These are phyloP conservation scores for Aspergillus haitiensis DNA, from an alignment of 495 filamentous ascomycete species.

Conservation along the genomic window DNA sequence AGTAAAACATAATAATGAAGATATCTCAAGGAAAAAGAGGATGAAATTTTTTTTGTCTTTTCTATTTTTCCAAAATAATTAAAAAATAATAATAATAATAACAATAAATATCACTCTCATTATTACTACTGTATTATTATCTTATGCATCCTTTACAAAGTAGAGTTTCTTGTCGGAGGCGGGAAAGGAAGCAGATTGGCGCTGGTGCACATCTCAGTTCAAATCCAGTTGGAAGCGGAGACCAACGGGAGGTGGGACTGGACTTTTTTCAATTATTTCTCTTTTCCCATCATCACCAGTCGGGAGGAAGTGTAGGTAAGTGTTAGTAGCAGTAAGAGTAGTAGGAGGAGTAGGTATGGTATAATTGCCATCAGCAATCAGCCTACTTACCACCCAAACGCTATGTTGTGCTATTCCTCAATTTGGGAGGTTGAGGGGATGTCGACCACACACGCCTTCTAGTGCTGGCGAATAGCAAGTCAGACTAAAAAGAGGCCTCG, in stretches of 20 bases:
- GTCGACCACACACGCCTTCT: conserved; percentile 7
- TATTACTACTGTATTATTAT: background rate
- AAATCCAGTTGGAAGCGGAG: conserved; percentile 14
- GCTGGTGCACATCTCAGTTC: conserved; percentile 25
- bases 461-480: conserved; percentile 15
- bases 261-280: conserved; percentile 5
- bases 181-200: conserved; percentile 21
- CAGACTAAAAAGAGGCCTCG: conserved; percentile 4
- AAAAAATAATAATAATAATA: background rate
- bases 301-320: background rate
- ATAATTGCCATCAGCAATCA: conserved; percentile 2
- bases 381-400: conserved; percentile 1
- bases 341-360: background rate
- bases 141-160: conserved; percentile 1
- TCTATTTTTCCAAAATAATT: background rate
- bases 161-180: conserved; percentile 16
- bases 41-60: conserved; percentile 4
- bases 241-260: conserved; percentile 23
- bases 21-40: no score
- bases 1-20: no score
- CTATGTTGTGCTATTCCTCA: conserved; percentile 24
- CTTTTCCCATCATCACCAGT: conserved; percentile 9
- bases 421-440: conserved; percentile 10
- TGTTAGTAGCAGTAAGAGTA: no score
- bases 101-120: background rate